A percentile compares a stretch with the other conserved stretches of the same genome.
Evolutionary conservation across 192 early-diverging fungal genomes (phyloP).

Genomic region (Nowakowskiella sp.): DNA sequence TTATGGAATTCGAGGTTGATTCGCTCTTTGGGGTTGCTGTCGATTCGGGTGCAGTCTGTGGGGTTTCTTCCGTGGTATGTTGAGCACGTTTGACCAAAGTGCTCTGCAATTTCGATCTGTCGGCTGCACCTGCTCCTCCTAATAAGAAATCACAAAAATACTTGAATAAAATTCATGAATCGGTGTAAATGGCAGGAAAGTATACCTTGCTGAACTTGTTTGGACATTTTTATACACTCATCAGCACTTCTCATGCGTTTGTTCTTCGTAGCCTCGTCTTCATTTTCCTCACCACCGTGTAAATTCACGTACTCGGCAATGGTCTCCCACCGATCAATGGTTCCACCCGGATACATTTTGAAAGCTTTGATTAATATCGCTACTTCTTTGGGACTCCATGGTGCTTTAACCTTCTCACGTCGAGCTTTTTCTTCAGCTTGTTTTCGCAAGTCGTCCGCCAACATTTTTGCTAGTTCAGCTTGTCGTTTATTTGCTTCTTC

Average conservation of each 20-base stretch:
- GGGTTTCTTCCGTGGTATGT: background rate
- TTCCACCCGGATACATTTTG: constrained; percentile 75
- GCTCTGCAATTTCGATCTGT: constrained; percentile 25
- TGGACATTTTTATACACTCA: constrained; percentile 65
- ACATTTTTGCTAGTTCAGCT: background rate
- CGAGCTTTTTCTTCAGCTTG: background rate
- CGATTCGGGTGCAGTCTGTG: constrained; percentile 10
- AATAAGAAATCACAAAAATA: no score
- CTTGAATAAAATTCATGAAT: no score
- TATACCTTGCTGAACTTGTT: constrained; percentile 59
- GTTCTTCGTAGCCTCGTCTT: constrained; percentile 23
- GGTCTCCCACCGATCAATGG: constrained; percentile 65
- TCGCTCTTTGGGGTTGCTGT: constrained; percentile 11
- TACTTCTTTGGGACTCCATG: constrained; percentile 66
- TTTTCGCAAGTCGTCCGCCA: background rate
- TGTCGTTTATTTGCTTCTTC: background rate
- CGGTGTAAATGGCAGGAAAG: no score
- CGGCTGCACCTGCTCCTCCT: constrained; percentile 22
- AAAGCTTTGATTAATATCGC: constrained; percentile 68
- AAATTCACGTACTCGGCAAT: constrained; percentile 70
- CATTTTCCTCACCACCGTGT: constrained; percentile 52
- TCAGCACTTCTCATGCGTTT: constrained; percentile 43
- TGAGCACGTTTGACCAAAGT: constrained; percentile 15
- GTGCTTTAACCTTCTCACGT: constrained; percentile 14
- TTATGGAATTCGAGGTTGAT: constrained; percentile 11